These are phyloP conservation scores for Zygnema cylindricum DNA, from an alignment of 139 green algal genomes.

Conservation along the genomic window DNA sequence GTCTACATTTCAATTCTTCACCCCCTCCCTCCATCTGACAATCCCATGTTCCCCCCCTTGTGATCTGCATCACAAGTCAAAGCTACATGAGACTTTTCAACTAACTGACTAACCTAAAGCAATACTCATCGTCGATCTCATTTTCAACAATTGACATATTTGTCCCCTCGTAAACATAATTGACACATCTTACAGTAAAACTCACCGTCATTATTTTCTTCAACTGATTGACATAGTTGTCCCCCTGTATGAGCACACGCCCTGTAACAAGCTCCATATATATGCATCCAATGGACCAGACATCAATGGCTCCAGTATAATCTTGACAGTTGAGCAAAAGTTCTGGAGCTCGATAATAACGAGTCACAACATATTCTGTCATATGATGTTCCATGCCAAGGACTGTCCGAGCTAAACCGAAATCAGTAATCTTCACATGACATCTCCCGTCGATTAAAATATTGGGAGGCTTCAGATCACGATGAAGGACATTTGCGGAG, in stretches of 20 bases:
- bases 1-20: too few species aligned
- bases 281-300: slow-evolving; percentile 98
- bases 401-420: slow-evolving; percentile 87
- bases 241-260: slow-evolving; percentile 70
- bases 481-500: slow-evolving; percentile 91
- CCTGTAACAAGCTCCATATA: slow-evolving; percentile 91
- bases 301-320: slow-evolving; percentile 97
- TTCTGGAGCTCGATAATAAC: slow-evolving; percentile 92
- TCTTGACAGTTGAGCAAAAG: slow-evolving; percentile 92
- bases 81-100: too few species aligned
- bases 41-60: too few species aligned
- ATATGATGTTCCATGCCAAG: slow-evolving; percentile 72
- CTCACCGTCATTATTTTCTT: slow-evolving; percentile 67
- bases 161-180: too few species aligned
- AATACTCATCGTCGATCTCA: too few species aligned
- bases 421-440: slow-evolving; percentile 96
- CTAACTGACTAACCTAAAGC: too few species aligned
- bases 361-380: slow-evolving; percentile 98
- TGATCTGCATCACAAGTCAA: too few species aligned
- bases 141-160: too few species aligned
- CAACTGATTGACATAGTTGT: slow-evolving; percentile 72
- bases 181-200: too few species aligned
- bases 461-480: slow-evolving; percentile 98
- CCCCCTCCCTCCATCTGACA: not conserved
- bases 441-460: slow-evolving; percentile 98